These are phyloP conservation scores for Calocybe cyanea DNA, from an alignment of 768 basidiomycete species.

Conservation along the genomic window DNA sequence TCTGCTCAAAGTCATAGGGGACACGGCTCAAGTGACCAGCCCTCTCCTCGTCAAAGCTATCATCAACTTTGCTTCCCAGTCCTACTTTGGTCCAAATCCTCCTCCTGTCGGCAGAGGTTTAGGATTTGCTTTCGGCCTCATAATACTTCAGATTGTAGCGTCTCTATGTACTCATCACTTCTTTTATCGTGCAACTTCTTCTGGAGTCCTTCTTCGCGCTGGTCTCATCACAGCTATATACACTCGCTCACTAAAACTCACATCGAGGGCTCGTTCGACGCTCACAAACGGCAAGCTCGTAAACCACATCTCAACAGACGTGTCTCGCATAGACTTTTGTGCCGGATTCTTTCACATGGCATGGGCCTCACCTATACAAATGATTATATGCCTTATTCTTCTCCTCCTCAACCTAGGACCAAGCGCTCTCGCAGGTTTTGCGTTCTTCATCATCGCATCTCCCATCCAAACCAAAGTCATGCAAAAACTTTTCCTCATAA, in stretches of 20 bases:
- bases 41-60: conserved; percentile 78
- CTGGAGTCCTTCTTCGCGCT: conserved; percentile 78
- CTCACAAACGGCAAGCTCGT: conserved; percentile 87
- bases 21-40: conserved; percentile 68
- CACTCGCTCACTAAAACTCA: conserved; percentile 68
- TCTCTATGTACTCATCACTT: conserved; percentile 77
- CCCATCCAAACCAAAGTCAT: conserved; percentile 73
- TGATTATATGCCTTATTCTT: conserved; percentile 71
- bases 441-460: conserved; percentile 61
- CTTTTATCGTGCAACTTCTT: conserved; percentile 70
- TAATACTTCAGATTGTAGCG: conserved; percentile 62
- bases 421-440: conserved; percentile 52
- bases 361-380: conserved; percentile 75
- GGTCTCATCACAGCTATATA: conserved; percentile 89
- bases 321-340: conserved; percentile 89
- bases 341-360: conserved; percentile 77
- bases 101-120: conserved; percentile 55
- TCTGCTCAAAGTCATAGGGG: conserved; percentile 53
- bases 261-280: conserved; percentile 72
- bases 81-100: conserved; percentile 45
- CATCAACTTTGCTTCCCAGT: conserved; percentile 64
- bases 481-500: conserved; percentile 64
- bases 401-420: conserved; percentile 72
- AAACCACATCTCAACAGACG: conserved; percentile 91
- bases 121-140: conserved; percentile 70